Base-by-base conservation (phyloP, 805 yeast genomes). In the Cyberlindnera sargentensis region DNA sequence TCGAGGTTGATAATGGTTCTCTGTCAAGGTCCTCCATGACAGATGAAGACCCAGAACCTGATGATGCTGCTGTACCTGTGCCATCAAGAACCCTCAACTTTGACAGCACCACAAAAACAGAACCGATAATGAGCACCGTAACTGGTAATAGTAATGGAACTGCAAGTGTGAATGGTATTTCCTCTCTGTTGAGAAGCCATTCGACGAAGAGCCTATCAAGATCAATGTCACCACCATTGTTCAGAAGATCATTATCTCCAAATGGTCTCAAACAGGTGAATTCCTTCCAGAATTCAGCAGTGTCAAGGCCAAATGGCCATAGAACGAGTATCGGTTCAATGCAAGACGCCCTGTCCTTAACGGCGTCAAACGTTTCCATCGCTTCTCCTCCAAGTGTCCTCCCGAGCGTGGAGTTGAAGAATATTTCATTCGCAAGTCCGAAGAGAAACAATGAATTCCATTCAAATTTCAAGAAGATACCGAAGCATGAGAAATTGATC, bases 401-500 rank as follows among this genome's bases (percentile, higher is more conserved):
- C 23, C 31, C 46, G 6, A 36, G 40, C 25, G 32, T 46, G 34
- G 58, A 51, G 15, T 36, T 53, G 23, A 53, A 43, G 37, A 49
- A 51, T 31, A 35, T 51, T 8, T 25, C 51, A 8, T 49, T 42
- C 56, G 88, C 96, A 0, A 67, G 78, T 7, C 67, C 71, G 41
- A 76, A 75, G 47, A 68, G 93, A 44, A 73, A 89, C 56, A 64
- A 71, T 8, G 96, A 88, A 35, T 93, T 88, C 61, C 97, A 90
- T 63, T 71, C 70, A 34, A 54, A 81, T 5, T 91, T 91, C 67
- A 71, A 78, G 45, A 67, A 76, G n/a, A 66, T 89, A 1, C 84
- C 89, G 3, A 63, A 67, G 30, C 71, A 75, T 37, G 97, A 91
- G 56, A 67, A 78, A 40, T 63, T 91, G 25, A 63, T 91, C 38